Percentiles rank a stretch among this genome's conserved stretches.
Conservation (phyloP, 257 asterid genomes). For the Plantago ovata region DNA sequence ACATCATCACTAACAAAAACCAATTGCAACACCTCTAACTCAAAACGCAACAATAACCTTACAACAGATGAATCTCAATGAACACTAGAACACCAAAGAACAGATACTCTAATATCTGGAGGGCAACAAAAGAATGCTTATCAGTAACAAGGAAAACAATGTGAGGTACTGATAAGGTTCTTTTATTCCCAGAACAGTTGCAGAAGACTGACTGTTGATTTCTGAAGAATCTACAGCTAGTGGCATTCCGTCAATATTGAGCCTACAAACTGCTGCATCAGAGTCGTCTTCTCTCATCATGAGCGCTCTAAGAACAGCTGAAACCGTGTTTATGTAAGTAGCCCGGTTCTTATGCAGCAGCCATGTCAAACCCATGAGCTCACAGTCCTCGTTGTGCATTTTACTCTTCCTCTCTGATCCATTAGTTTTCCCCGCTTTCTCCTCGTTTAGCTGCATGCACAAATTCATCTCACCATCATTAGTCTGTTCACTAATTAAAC, state of each 20-base stretch:
- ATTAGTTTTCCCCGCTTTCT: slow-evolving; percentile 37
- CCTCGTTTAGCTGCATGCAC: slow-evolving; percentile 68
- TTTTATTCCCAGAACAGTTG: slow-evolving; percentile 18
- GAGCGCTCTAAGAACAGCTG: slow-evolving; percentile 81
- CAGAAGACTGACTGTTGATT: slow-evolving; percentile 54
- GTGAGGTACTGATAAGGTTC: slow-evolving; percentile 24
- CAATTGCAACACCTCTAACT: neutral
- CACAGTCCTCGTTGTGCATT: slow-evolving; percentile 71
- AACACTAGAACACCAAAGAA: neutral
- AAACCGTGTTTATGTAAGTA: slow-evolving; percentile 66
- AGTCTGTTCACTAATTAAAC: too few relatives aligned
- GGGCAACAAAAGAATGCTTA: neutral
- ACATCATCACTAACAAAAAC: too few relatives aligned
- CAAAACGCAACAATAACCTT: neutral
- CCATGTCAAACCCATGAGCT: slow-evolving; percentile 91
- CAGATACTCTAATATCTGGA: neutral
- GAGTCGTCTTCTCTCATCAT: slow-evolving; percentile 51
- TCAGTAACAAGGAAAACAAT: neutral
- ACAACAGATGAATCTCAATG: neutral
- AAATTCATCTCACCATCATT: too few relatives aligned
- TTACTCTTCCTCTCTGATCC: slow-evolving; percentile 44
- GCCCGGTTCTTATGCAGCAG: slow-evolving; percentile 75
- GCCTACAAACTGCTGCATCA: slow-evolving; percentile 57
- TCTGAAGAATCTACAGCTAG: slow-evolving; percentile 90
- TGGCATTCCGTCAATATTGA: slow-evolving; percentile 81